Evolutionary conservation across 1,284 basidiomycete genomes (phyloP), one percentile per base, ranked within the genome.

Genomic region (Cutaneotrichosporon daszewskae): DNA sequence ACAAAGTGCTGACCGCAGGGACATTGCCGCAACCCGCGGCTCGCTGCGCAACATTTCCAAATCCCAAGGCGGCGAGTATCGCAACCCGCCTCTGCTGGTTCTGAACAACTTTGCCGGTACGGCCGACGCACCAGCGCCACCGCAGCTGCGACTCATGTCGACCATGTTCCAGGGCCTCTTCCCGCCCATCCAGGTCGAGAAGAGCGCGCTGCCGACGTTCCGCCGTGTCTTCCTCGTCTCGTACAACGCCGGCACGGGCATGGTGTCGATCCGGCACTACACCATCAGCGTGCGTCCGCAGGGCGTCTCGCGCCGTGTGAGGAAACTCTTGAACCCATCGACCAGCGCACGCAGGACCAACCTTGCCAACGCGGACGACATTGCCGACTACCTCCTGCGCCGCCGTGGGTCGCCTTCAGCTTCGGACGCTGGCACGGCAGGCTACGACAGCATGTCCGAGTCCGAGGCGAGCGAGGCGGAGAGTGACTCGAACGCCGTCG

Each of bases 261-360:
- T 91, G 7, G 78, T 99, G 63, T 91, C 96, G 62, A 82, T 92
- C 69, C 81, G 94, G 32, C 94, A 99, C 74, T 98, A 85, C 68
- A 78, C 91, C 57, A 97, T 99, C 73, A 85, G 87, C 9, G 87
- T 99, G 44, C 89, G 91, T 60, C 86, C 92, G 1, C 87, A 92
- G 61, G 94, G 94, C 38, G 84, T 98, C 16, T 94, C 91, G 14
- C 83, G 83, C 62, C 83, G 89, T 43, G 85, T 99, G n/a, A 81
- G 91, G 10, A 84, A 84, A 52, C 78, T 97, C 23, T 77, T 99
- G 40, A 73, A 73, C 24, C 63, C 72, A 1, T 72, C 77, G 41
- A 24, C 31, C 7, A 67, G 64, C 32, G 60, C 74, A 9, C 64
- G 68, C 33, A 69, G 70, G 43, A 68, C 73, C 3, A 82, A 98